Percentiles rank a stretch among this genome's conserved stretches.
These are phyloP conservation scores for Millerago galiae DNA, from an alignment of 805 yeast genomes.

Conservation along the genomic window DNA sequence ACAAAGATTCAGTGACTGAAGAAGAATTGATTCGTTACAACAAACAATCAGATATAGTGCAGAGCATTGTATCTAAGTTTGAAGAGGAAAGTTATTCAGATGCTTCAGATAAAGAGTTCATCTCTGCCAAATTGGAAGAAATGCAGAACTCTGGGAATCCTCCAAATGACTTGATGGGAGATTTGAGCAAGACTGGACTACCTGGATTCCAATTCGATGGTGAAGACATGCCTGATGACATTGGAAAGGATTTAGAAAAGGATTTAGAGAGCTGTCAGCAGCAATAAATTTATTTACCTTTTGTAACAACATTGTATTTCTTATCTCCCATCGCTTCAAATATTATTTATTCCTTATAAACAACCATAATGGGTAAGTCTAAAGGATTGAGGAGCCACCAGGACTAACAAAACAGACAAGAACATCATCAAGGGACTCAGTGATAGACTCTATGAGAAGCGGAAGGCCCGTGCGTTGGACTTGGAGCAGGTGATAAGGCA, in stretches of 20 bases:
- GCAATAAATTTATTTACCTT: slow-evolving; percentile 7
- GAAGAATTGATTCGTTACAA: slow-evolving; percentile 49
- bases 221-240: slow-evolving; percentile 47
- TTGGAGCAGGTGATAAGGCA: slow-evolving; percentile 73
- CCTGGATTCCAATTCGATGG: slow-evolving; percentile 41
- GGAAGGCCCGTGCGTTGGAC: slow-evolving; percentile 73
- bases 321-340: neutral
- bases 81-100: slow-evolving; percentile 62
- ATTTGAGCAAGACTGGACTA: slow-evolving; percentile 35
- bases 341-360: no score
- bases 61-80: slow-evolving; percentile 55
- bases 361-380: slow-evolving; percentile 1
- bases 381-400: neutral
- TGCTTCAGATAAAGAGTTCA: slow-evolving; percentile 38
- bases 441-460: slow-evolving; percentile 70
- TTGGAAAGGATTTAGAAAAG: slow-evolving; percentile 27
- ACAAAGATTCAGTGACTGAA: slow-evolving; percentile 32
- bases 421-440: slow-evolving; percentile 60
- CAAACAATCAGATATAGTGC: slow-evolving; percentile 56
- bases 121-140: slow-evolving; percentile 56
- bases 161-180: slow-evolving; percentile 68
- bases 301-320: neutral
- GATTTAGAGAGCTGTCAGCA: slow-evolving; percentile 46
- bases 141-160: slow-evolving; percentile 75
- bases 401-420: slow-evolving; percentile 38